These are phyloP conservation scores for Taxillus chinensis DNA, from an alignment of 164 flowering plant species.

Conservation along the genomic window DNA sequence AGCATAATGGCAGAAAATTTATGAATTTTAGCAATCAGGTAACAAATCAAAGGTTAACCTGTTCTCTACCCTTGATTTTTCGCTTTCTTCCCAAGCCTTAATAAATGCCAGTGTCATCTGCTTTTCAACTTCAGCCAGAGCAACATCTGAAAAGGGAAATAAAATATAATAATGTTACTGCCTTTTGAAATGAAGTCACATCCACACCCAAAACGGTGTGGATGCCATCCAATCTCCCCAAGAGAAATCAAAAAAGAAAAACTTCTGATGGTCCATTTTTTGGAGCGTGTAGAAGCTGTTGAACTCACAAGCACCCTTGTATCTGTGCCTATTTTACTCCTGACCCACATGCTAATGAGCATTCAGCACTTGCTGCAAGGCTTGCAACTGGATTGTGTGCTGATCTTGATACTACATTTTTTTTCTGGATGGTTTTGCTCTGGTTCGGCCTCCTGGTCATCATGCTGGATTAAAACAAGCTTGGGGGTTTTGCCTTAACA, in stretches of 20 bases:
- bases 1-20: no score
- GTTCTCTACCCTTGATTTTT: slow-evolving; percentile 72
- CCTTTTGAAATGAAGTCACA: no score
- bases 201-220: no score
- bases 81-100: slow-evolving; percentile 93
- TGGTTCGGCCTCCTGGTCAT: slow-evolving; percentile 99
- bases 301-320: no score
- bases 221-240: no score
- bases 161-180: no score
- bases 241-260: no score
- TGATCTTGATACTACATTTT: slow-evolving; percentile 72
- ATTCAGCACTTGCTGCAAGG: slow-evolving; percentile 89
- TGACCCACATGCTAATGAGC: slow-evolving; percentile 93
- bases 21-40: no score
- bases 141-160: slow-evolving; percentile 39
- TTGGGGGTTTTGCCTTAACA: slow-evolving; percentile 97
- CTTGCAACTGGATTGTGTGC: slow-evolving; percentile 97
- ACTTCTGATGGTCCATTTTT: no score
- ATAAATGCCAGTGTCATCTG: slow-evolving; percentile 68
- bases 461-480: slow-evolving; percentile 91
- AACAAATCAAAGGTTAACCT: slow-evolving; percentile 29
- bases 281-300: no score
- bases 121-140: slow-evolving; percentile 54
- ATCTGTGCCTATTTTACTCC: slow-evolving; percentile 84
- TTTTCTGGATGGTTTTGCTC: slow-evolving; percentile 87